These are phyloP conservation scores for Boletus reticuloceps DNA, from an alignment of 768 basidiomycete species.

Conservation along the genomic window DNA sequence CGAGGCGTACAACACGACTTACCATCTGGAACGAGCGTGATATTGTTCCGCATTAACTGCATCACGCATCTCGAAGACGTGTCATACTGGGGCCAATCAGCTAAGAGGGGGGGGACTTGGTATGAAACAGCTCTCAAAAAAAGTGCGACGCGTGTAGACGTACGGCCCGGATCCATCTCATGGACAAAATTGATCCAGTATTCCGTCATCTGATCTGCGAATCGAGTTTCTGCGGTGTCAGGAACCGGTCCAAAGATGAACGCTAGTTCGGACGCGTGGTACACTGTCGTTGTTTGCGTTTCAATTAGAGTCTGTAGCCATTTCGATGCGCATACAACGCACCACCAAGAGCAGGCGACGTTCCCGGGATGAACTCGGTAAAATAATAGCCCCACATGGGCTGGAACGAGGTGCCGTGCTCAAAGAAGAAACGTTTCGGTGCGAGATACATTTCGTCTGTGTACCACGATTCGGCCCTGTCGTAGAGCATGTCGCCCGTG, in stretches of 20 bases:
- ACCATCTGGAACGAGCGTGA: conserved; percentile 56
- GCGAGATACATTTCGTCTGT: conserved; percentile 56
- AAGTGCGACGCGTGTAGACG: conserved; percentile 14
- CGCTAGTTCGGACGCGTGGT: conserved; percentile 12
- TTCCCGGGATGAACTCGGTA: conserved; percentile 55
- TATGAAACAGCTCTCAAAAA: background rate
- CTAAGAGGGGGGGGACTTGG: background rate
- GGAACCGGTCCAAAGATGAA: conserved; percentile 41
- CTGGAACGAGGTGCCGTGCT: conserved; percentile 44
- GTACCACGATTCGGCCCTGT: conserved; percentile 56
- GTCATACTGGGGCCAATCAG: conserved; percentile 45
- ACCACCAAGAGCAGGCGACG: conserved; percentile 49
- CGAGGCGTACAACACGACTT: background rate
- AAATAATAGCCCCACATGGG: conserved; percentile 56
- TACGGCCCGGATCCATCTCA: conserved; percentile 56
- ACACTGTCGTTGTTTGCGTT: conserved; percentile 4
- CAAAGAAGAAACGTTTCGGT: conserved; percentile 48
- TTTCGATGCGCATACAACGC: conserved; percentile 3
- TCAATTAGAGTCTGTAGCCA: background rate
- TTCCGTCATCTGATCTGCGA: conserved; percentile 47
- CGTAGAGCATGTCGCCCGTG: conserved; percentile 59
- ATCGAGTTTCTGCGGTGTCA: conserved; percentile 39
- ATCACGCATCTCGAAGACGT: conserved; percentile 36
- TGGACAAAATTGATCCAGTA: conserved; percentile 57
- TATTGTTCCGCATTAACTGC: conserved; percentile 50